Conservation (phyloP, 768 basidiomycete species). For the Hypsizygus marmoreus region DNA sequence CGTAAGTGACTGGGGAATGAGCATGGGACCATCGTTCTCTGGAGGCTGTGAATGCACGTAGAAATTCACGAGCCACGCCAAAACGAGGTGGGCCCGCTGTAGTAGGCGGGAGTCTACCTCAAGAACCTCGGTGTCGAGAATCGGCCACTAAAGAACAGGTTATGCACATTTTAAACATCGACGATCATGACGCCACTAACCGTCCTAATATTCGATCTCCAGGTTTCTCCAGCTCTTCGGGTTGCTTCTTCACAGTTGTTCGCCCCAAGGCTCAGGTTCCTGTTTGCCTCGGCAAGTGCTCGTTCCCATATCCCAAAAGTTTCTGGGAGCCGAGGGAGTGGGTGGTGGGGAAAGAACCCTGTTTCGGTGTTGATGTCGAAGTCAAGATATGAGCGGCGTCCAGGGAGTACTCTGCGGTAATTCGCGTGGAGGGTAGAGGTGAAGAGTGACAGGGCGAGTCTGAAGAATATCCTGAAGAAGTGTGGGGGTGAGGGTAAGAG, state of each 20-base stretch:
- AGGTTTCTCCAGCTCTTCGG: conserved; percentile 61
- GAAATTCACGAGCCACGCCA: conserved; percentile 88
- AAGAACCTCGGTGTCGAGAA: conserved; percentile 59
- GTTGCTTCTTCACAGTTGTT: conserved; percentile 49
- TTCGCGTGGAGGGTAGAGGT: conserved; percentile 41
- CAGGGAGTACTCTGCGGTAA: conserved; percentile 30
- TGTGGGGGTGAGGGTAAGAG: conserved; percentile 57
- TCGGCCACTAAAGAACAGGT: conserved; percentile 59
- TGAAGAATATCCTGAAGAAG: conserved; percentile 49
- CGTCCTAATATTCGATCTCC: conserved; percentile 63
- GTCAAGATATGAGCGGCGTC: conserved; percentile 40
- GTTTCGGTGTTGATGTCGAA: conserved; percentile 64
- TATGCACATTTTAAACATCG: conserved; percentile 9
- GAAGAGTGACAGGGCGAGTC: conserved; percentile 46
- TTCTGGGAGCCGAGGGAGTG: conserved; percentile 55
- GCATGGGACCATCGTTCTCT: conserved; percentile 37
- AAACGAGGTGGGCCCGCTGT: conserved; percentile 85
- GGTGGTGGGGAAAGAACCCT: conserved; percentile 81
- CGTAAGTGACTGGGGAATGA: conserved; percentile 76
- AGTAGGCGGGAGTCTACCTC: conserved; percentile 57
- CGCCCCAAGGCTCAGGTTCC: conserved; percentile 56
- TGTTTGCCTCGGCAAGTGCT: conserved; percentile 56
- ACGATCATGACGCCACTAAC: conserved; percentile 45
- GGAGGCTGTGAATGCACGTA: conserved; percentile 82
- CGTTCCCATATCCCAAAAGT: conserved; percentile 72